These are phyloP conservation scores for Phalaenopsis aphrodite DNA, from an alignment of 106 monocot genomes.

Conservation along the genomic window DNA sequence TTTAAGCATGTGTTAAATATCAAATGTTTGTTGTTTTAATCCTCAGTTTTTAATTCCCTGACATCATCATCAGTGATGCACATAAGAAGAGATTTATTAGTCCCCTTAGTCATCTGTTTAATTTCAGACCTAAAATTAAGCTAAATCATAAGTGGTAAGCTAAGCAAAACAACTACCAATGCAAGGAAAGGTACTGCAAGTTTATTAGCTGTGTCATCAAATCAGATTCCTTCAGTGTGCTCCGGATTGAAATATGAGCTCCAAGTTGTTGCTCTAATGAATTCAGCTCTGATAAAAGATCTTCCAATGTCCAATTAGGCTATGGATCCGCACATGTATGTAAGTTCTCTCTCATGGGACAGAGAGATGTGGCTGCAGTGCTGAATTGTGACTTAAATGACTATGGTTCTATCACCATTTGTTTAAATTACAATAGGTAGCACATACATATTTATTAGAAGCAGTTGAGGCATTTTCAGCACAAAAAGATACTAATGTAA, in stretches of 20 bases:
- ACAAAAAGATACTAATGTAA: not conserved
- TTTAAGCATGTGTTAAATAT: too few species aligned
- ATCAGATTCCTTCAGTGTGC: constrained; percentile 16
- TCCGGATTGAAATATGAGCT: constrained; percentile 1
- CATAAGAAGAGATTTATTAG: constrained; percentile 30
- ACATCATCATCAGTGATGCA: constrained; percentile 24
- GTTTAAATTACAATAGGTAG: not conserved
- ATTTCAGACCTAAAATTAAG: not conserved
- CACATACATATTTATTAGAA: not conserved
- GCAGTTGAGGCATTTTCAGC: not conserved
- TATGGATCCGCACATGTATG: constrained; percentile 16
- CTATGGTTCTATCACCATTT: not conserved
- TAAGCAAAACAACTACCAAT: not conserved
- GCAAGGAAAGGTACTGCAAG: not conserved
- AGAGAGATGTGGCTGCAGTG: not conserved
- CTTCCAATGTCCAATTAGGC: constrained; percentile 29
- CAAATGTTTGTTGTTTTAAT: not conserved
- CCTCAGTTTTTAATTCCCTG: not conserved
- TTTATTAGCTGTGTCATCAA: not conserved
- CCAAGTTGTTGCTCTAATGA: constrained; percentile 22
- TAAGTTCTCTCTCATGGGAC: not conserved
- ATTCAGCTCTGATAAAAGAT: constrained; percentile 35
- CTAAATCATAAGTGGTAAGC: not conserved
- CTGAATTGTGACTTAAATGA: not conserved
- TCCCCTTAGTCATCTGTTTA: not conserved